Evolutionary conservation across 306 rosid genomes (phyloP).

Genomic region (Prunus padus): DNA sequence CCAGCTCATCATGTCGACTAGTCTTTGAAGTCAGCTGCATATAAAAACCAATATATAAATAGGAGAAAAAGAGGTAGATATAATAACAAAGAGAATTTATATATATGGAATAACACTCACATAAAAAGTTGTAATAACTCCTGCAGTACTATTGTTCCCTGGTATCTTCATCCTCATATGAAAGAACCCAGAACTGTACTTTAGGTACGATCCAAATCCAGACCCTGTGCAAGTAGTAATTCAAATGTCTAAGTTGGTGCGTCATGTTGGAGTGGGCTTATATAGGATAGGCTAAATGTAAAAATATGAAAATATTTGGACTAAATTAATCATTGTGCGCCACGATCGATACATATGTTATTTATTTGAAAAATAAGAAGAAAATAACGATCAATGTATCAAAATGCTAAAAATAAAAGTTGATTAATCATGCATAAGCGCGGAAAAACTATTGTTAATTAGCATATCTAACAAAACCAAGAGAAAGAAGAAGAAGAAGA

Average conservation of each 20-base stretch:
- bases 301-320: no score
- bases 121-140: slow-evolving; percentile 52
- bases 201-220: slow-evolving; percentile 51
- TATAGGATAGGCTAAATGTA: no score
- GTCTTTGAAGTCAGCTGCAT: slow-evolving; percentile 40
- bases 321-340: no score
- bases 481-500: not conserved
- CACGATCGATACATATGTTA: not conserved
- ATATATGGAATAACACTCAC: slow-evolving; percentile 19
- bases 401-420: not conserved
- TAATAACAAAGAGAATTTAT: not conserved
- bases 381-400: not conserved
- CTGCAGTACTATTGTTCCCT: slow-evolving; percentile 38
- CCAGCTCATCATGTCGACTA: slow-evolving; percentile 46
- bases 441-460: no score
- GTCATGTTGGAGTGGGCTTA: no score
- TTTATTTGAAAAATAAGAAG: no score
- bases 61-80: not conserved
- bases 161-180: slow-evolving; percentile 49
- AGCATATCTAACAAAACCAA: not conserved
- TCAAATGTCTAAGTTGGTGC: not conserved
- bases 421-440: not conserved
- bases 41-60: not conserved
- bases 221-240: slow-evolving; percentile 11
- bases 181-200: slow-evolving; percentile 51